Base-by-base conservation (phyloP, 331 rosid species). In the Dryas integrifolia region DNA sequence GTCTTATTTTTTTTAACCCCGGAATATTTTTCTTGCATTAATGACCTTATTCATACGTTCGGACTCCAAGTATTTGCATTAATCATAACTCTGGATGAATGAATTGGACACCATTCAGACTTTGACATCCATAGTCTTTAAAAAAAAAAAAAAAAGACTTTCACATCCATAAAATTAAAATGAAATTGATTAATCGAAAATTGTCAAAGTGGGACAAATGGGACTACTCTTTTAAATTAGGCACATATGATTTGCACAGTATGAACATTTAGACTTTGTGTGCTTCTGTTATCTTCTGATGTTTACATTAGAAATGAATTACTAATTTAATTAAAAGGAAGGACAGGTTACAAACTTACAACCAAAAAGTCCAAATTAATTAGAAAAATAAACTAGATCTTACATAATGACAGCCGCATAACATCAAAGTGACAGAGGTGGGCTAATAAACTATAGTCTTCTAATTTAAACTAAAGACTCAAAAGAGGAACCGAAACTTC, bases 401-500 rank as follows among this genome's bases (percentile, higher is more conserved):
- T 13, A 56, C 60, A 8, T 55, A 21, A 21, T 9, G 60, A 18
- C 60, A 21, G 38, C 60, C 39, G 12, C 26, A 56, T 35, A 24
- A 21, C 38, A 9, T 21, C 60, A 56, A 3, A 53, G 30, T 30
- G 35, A 30, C 35, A 30, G 35, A 30, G 35, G 35, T 1, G 35
- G 35, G 35, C 35, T 30, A 30, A 30, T 30, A 30, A 30, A 30
- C 35, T 30, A 30, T 30, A 30, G 2, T 30, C 35, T 1, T 30
- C 35, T 30, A 30, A 30, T 1, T 30, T 30, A 30, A 30, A 30
- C 2, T 30, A 30, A 30, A 30, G 35, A 30, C 35, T 30, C 35
- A 14, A 10, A 21, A 30, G 35, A 44, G 35, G 70, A 46, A 77
- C 38, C 46, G 67, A 58, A 58, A 45, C 75, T 71, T 71, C 57